Evolutionary conservation across 2,329 filamentous ascomycete genomes (phyloP).

Genomic region (Talaromyces atroroseus): DNA sequence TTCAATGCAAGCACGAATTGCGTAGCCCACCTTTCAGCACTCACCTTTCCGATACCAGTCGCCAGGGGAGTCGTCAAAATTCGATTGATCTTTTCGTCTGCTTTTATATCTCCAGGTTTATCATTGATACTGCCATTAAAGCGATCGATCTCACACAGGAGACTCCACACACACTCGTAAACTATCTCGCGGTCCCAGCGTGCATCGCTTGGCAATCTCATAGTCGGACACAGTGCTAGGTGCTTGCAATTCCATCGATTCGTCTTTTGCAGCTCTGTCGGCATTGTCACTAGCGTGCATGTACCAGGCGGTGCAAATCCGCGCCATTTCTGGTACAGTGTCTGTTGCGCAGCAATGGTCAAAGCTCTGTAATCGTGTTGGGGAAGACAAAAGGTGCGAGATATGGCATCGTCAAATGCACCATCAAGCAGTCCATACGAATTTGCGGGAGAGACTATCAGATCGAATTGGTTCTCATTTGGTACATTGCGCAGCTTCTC

Average conservation of each 20-base stretch:
- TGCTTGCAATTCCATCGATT: constrained; percentile 41
- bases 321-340: constrained; percentile 44
- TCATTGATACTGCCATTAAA: constrained; percentile 36
- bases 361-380: constrained; percentile 43
- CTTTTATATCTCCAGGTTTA: no score
- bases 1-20: constrained; percentile 49
- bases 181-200: constrained; percentile 50
- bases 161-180: constrained; percentile 51
- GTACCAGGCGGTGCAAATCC: constrained; percentile 49
- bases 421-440: constrained; percentile 52
- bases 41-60: constrained; percentile 45
- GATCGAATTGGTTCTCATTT: constrained; percentile 35
- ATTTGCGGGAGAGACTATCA: constrained; percentile 52
- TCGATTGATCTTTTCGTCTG: constrained; percentile 29
- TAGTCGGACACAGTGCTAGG: constrained; percentile 51
- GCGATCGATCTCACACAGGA: constrained; percentile 46
- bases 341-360: constrained; percentile 41
- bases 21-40: constrained; percentile 44
- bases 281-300: constrained; percentile 46
- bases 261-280: constrained; percentile 29
- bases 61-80: constrained; percentile 51
- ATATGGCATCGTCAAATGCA: constrained; percentile 52
- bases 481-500: constrained; percentile 37
- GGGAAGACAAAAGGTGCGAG: constrained; percentile 42
- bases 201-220: constrained; percentile 43